Evolutionary conservation across 305 asterid genomes (phyloP).

Genomic region (Fraxinus platypoda): DNA sequence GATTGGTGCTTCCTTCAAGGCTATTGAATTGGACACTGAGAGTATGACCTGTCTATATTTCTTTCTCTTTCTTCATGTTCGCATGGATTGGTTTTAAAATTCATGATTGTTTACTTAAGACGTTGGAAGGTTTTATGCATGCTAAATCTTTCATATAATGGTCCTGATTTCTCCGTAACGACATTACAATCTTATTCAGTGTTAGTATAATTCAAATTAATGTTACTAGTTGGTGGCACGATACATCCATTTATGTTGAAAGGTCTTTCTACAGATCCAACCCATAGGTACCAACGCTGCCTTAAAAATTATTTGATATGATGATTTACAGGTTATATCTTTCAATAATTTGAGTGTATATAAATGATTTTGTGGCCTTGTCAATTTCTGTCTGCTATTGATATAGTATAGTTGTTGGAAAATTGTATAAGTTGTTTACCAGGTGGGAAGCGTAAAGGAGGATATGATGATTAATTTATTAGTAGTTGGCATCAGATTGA

Average conservation of each 20-base stretch:
- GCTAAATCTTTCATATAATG: neutral
- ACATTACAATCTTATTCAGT: neutral
- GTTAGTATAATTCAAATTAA: neutral
- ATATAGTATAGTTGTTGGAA: neutral
- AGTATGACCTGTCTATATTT: constrained; percentile 32
- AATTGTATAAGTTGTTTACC: neutral
- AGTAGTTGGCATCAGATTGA: neutral
- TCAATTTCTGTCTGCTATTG: neutral
- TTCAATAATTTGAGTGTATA: neutral
- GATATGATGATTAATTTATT: neutral
- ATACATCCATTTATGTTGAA: neutral
- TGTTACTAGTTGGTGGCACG: neutral
- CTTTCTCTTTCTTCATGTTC: neutral
- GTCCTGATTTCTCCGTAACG: neutral
- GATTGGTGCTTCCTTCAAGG: constrained; percentile 67
- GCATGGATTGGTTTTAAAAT: neutral
- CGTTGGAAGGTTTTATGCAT: neutral
- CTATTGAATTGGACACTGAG: constrained; percentile 61
- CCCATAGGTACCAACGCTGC: neutral
- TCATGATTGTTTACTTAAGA: neutral
- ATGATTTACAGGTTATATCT: neutral
- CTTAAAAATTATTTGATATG: neutral
- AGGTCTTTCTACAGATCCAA: neutral
- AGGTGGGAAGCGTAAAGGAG: neutral
- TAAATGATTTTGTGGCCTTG: neutral